Conservation (phyloP, 2,329 filamentous ascomycete genomes). For the Escovopsis sp. region DNA sequence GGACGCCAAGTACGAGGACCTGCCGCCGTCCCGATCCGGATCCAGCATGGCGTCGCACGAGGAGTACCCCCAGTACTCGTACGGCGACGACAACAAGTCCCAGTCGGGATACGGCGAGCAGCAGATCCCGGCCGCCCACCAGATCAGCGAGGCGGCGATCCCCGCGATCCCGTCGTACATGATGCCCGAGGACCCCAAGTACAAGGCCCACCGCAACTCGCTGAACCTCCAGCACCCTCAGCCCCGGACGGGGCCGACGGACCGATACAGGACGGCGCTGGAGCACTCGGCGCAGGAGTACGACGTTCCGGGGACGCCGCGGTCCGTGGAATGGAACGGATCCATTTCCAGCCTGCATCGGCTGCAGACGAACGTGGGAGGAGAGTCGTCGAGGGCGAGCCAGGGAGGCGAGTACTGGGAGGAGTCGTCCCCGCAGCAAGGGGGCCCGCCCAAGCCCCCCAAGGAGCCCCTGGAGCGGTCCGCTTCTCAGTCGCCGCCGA, state of each 20-base stretch:
- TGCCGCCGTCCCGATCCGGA: conserved; percentile 55
- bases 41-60: conserved; percentile 58
- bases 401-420: conserved; percentile 29
- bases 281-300: conserved; percentile 60
- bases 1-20: conserved; percentile 44
- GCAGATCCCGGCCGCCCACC: conserved; percentile 7
- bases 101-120: conserved; percentile 36
- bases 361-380: conserved; percentile 33
- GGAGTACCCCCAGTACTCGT: conserved; percentile 37
- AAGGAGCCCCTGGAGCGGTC: conserved; percentile 43
- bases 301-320: conserved; percentile 43
- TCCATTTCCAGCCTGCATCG: conserved; percentile 45
- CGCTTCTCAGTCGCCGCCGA: conserved; percentile 29
- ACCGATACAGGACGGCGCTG: conserved; percentile 58
- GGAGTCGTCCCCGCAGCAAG: conserved; percentile 26
- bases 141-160: conserved; percentile 12
- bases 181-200: conserved; percentile 56
- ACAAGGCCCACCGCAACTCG: conserved; percentile 68
- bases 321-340: conserved; percentile 47
- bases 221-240: conserved; percentile 69
- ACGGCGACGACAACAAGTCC: conserved; percentile 43
- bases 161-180: conserved; percentile 37
- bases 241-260: conserved; percentile 57
- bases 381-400: conserved; percentile 18
- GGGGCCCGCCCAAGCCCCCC: conserved; percentile 41